A percentile compares a stretch with the other conserved stretches of the same genome.
These are phyloP conservation scores for Umbilicus rupestris DNA, from an alignment of 164 flowering plant genomes.

Conservation along the genomic window DNA sequence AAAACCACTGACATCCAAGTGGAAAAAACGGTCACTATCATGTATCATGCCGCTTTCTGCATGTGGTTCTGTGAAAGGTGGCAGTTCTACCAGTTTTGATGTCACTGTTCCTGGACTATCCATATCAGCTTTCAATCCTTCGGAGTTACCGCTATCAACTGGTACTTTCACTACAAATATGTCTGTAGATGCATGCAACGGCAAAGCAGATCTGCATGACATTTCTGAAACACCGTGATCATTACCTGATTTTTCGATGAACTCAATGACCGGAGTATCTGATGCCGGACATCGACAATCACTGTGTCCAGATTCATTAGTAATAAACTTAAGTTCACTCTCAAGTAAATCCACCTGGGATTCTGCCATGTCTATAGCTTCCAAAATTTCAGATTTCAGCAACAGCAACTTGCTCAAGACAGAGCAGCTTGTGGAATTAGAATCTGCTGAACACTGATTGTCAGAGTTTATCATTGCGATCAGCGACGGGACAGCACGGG, in stretches of 20 bases:
- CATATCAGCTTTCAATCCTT: not conserved
- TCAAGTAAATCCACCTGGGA: constrained; percentile 74
- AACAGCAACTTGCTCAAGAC: constrained; percentile 47
- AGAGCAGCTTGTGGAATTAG: constrained; percentile 37
- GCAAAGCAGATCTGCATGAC: constrained; percentile 26
- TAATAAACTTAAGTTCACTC: constrained; percentile 55
- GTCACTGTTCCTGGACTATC: not conserved
- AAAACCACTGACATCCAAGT: not conserved
- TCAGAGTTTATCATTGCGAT: constrained; percentile 45
- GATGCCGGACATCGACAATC: constrained; percentile 20
- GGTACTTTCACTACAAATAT: constrained; percentile 12
- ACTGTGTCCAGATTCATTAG: constrained; percentile 20
- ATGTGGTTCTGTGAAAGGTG: not conserved
- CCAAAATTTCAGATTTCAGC: constrained; percentile 50
- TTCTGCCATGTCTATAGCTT: constrained; percentile 64
- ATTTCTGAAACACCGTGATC: constrained; percentile 19
- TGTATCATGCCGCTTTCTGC: not conserved
- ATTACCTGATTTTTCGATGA: constrained; percentile 16
- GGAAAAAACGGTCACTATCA: not conserved
- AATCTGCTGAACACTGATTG: constrained; percentile 42
- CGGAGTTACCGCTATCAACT: constrained; percentile 9
- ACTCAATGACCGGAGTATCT: constrained; percentile 19
- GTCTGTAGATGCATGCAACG: constrained; percentile 26
- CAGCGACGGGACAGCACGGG: constrained; percentile 37
- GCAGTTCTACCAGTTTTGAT: not conserved